Percentiles rank a stretch among this genome's conserved stretches.
Conservation (phyloP, 78 protist species). For the Cavenderia fasciculata region DNA sequence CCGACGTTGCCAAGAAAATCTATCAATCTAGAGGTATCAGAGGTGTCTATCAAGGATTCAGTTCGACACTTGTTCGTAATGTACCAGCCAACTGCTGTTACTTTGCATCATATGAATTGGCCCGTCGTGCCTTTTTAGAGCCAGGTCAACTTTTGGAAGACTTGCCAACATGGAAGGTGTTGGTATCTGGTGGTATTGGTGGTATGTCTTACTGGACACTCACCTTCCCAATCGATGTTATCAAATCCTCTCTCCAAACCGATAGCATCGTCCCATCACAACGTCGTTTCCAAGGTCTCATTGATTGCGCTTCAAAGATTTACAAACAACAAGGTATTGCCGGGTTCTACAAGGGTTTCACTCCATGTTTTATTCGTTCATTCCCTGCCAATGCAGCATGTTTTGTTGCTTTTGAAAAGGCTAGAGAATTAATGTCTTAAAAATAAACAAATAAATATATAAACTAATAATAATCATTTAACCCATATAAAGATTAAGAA, state of each 20-base stretch:
- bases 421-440: slow-evolving; percentile 23
- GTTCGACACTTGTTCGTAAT: slow-evolving; percentile 57
- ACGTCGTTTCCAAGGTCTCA: slow-evolving; percentile 23
- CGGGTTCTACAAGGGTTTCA: slow-evolving; percentile 79
- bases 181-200: slow-evolving; percentile 79
- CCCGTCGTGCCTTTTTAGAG: not conserved
- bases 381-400: slow-evolving; percentile 83
- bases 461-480: too few species aligned
- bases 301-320: slow-evolving; percentile 68
- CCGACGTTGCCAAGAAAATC: slow-evolving; percentile 61
- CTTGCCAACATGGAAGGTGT: slow-evolving; percentile 53
- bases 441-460: not conserved
- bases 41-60: slow-evolving; percentile 73
- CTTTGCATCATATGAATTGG: slow-evolving; percentile 74
- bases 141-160: not conserved
- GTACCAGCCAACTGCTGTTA: slow-evolving; percentile 78
- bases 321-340: slow-evolving; percentile 76
- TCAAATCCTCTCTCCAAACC: slow-evolving; percentile 84
- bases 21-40: slow-evolving; percentile 45
- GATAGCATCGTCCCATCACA: slow-evolving; percentile 47
- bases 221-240: slow-evolving; percentile 81
- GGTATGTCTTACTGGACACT: slow-evolving; percentile 88
- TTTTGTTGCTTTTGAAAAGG: slow-evolving; percentile 45
- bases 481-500: too few species aligned
- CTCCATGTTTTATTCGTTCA: slow-evolving; percentile 77